Percentiles rank a stretch among this genome's conserved stretches.
Conservation (phyloP, 2,329 filamentous ascomycete species). For the Seiridium unicorne region DNA sequence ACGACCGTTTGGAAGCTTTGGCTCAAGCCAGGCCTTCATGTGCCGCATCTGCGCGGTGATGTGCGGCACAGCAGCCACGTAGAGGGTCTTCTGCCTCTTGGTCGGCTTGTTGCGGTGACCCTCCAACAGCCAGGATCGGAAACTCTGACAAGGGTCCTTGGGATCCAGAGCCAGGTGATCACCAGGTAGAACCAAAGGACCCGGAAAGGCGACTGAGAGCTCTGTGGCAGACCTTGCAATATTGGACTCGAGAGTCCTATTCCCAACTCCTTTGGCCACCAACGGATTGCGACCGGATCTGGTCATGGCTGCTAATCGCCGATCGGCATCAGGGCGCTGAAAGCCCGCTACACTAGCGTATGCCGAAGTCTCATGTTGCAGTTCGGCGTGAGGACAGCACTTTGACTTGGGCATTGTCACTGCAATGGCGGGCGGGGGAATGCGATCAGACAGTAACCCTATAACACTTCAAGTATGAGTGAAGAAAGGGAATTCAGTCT, state of each 20-base stretch:
- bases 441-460: too few species aligned
- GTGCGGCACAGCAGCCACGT: conserved; percentile 47
- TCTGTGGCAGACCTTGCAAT: conserved; percentile 13
- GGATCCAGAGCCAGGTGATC: conserved; percentile 58
- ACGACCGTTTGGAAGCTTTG: conserved; percentile 13
- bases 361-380: conserved; percentile 28
- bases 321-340: conserved; percentile 21
- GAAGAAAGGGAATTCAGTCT: too few species aligned
- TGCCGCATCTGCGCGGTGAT: conserved; percentile 32
- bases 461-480: too few species aligned
- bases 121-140: conserved; percentile 47
- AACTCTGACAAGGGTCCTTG: conserved; percentile 47
- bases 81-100: conserved; percentile 44
- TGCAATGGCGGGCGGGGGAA: too few species aligned
- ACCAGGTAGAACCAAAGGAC: conserved; percentile 56
- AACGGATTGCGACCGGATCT: conserved; percentile 23
- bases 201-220: conserved; percentile 46
- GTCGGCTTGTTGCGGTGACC: conserved; percentile 49
- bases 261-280: conserved; percentile 4
- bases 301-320: conserved; percentile 27
- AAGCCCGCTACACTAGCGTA: conserved; percentile 29
- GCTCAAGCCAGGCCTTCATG: conserved; percentile 42
- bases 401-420: neutral
- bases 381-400: conserved; percentile 14
- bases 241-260: conserved; percentile 13